Evolutionary conservation across 441 rosid species (phyloP).

Genomic region (Capsella rubella): DNA sequence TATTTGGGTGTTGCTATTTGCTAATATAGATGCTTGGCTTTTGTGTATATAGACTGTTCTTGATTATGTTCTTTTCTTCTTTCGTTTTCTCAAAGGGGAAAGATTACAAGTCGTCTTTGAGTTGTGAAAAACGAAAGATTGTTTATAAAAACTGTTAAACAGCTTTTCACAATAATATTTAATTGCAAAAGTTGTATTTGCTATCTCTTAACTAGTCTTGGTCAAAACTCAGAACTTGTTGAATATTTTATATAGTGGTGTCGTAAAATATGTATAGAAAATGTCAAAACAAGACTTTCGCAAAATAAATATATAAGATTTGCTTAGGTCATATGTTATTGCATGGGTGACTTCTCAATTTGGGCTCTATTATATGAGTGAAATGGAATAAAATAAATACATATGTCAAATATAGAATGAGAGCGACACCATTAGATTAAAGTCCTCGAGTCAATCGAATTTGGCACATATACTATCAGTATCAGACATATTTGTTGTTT

Average conservation of each 20-base stretch:
- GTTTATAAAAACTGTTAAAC: too few relatives aligned
- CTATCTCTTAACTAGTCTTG: background rate
- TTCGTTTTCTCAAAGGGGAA: constrained; percentile 1
- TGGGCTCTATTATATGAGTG: background rate
- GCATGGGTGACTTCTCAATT: background rate
- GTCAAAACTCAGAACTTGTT: background rate
- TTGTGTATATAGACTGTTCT: background rate
- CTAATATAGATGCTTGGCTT: constrained; percentile 30
- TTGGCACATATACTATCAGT: background rate
- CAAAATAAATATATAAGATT: background rate
- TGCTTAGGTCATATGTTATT: background rate
- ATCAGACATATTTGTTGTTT: background rate
- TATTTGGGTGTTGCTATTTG: constrained; percentile 12
- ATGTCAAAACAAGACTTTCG: constrained; percentile 10
- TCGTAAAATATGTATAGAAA: background rate
- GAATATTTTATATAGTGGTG: background rate
- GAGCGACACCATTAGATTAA: background rate
- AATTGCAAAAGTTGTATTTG: background rate
- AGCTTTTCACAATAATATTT: too few relatives aligned
- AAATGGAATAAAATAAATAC: background rate
- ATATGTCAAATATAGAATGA: background rate
- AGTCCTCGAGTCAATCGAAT: background rate
- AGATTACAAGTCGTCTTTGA: background rate
- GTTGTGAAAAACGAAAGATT: constrained; percentile 12
- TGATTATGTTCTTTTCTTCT: background rate